Evolutionary conservation across 495 filamentous ascomycete species (phyloP), one percentile per base, ranked within the genome.

Genomic region (Oleoguttula mirabilis): DNA sequence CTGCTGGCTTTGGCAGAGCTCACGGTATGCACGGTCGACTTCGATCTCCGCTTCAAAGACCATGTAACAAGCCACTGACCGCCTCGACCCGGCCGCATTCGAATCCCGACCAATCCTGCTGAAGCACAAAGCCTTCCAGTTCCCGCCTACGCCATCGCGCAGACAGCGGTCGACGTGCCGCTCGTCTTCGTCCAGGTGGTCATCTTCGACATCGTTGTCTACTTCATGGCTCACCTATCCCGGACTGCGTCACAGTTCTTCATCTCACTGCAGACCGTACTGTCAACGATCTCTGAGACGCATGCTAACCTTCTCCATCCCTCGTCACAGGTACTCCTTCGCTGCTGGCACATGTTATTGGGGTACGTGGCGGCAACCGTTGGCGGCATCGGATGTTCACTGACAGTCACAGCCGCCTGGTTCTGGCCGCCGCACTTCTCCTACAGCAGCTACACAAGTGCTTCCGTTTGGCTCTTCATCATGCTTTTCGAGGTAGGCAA

Each of bases 61-160:
- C n/a, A n/a, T n/a, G n/a, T n/a, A n/a, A n/a, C n/a, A n/a, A n/a
- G n/a, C n/a, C n/a, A n/a, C n/a, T n/a, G n/a, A n/a, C n/a, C n/a
- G 25, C n/a, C 62, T 28, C 7, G n/a, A 7, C 25, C 25, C 7
- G 25, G 7, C 76, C 20, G 73, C 79, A 2, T 88, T 88, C 50
- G 58, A 68, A 3, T 75, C 73, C 8, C 70, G 80, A 20, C 82
- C 80, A 2, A 81, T 93, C 32, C 61, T 93, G 27, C 64, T 84
- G 43, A 88, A 90, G 49, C 86, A 94, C 58, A 83, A 84, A 60
- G 76, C 72, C 43, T 90, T 84, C 55, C 80, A 80, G 2, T 88
- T 92, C 57, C 80, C 2, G 84, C 86, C 31, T 84, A 77, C 45
- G 80, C 77, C 4, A 68, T 93, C 25, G 84, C 82, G 1, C 75